Base-by-base conservation (phyloP, 2,329 filamentous ascomycete species). In the Drechslerella dactyloides region DNA sequence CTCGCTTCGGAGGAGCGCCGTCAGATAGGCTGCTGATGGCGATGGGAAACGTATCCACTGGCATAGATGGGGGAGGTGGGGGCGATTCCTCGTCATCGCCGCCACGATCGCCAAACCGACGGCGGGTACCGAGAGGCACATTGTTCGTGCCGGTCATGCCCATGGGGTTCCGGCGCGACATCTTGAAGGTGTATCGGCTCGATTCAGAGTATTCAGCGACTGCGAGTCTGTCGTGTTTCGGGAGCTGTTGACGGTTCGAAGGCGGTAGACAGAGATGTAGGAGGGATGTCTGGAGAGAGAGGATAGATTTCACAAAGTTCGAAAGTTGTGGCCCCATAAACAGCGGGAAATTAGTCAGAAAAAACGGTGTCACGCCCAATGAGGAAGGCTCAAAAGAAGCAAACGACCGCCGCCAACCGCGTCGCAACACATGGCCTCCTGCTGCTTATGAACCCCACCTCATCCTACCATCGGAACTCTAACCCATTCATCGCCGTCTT, bases 111-210 rank as follows among this genome's bases (percentile, higher is more conserved):
- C 87, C 89, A 77, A 96, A 92, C 73, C 93, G 90, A 77, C 90
- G 87, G 75, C 87, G 85, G 77, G 87, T 96, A 58, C 94, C 94
- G 73, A 99, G 83, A 73, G 94, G 94, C 77, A 99, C 96, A 78
- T 97, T 97, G 82, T 99, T 99, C 50, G 96, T 97, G 58, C 94
- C 94, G 19, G 94, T 99, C 79, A 96, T 96, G 76, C 94, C 94
- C 68, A 73, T 61, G 44, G 68, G 68, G 35, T 73, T 73, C 11
- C 68, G 55, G 44, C 61, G 61, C 68, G 68, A 73, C 68, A 73
- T 73, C 15, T 40, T 73, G 68, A 17, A 15, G 4, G 17, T 33
- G 27, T 57, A 51, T 23, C n/a, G 30, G 19, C 24, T 2, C 5
- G 8, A 48, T 2, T 42, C 23, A 46, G 17, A 46, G 13, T 15